Evolutionary conservation across 257 asterid species (phyloP), one percentile per base, ranked within the genome.

Genomic region (Ajuga chamaepitys): DNA sequence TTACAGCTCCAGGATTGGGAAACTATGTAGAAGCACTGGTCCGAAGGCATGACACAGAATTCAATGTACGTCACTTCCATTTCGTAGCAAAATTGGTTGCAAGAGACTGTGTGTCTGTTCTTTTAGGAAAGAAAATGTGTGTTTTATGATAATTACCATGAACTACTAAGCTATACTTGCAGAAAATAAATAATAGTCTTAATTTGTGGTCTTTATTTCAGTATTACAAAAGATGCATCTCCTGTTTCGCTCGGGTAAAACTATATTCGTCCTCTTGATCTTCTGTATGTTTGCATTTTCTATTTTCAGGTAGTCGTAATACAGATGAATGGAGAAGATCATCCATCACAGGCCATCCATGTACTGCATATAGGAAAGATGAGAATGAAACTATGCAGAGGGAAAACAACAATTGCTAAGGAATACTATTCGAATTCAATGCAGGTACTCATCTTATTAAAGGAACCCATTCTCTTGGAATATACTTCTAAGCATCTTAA

Each of bases 11-110:
- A 4, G 97, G 97, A 78, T 77, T 94, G 70, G 96, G 96, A 46
- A 94, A 83, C 86, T 94, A 90, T 52, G 95, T 94, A 48, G 97
- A 94, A 82, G 96, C 99, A 58, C 74, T 94, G 81, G 95, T 88
- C 58, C 83, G 99, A 38, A 85, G 96, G 77, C 97, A 87, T 30
- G 95, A 90, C 71, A 88, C 78, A 46, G 99, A 94, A 67, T 94
- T 94, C 82, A 94, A 78, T 64, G 99, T 94, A 83, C 4, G 84
- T 68, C 5, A 14, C 38, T 71, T 41, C 56, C 11, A 9, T 13
- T 56, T 35, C 38, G 40, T 20, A 8, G 42, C 18, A 17, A 48
- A 47, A 3, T 45, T 53, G 65, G 62, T 18, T 12, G n/a, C 5
- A 45, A 51, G 6, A 52, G n/a, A 30, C n/a, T 13, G n/a, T 22